Evolutionary conservation across 352 stramenopile genomes (phyloP).

Genomic region (Paralagenidium karlingii): DNA sequence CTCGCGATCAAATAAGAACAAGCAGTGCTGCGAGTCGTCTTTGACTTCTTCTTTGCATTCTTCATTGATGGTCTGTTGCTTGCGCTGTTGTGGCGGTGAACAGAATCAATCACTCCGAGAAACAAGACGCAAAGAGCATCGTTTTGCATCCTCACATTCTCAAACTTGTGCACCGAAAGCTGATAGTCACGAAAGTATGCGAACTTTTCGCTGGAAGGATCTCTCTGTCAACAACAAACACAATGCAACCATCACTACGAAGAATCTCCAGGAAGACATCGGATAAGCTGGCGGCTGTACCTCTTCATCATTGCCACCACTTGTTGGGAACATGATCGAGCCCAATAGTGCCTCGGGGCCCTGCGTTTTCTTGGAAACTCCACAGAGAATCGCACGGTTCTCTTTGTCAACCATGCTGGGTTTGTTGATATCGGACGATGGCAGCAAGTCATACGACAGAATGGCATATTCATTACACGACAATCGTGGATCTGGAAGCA

Average conservation of each 20-base stretch:
- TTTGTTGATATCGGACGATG: constrained; percentile 65
- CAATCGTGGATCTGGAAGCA: constrained; percentile 67
- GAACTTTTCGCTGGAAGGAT: constrained; percentile 52
- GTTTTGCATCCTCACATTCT: constrained; percentile 62
- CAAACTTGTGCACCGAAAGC: constrained; percentile 49
- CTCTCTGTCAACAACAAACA: constrained; percentile 8
- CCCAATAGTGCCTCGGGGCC: constrained; percentile 49
- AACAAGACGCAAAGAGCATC: no score
- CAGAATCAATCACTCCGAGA: constrained; percentile 3
- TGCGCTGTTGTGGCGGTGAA: neutral
- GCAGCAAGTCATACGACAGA: constrained; percentile 78
- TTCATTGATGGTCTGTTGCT: neutral
- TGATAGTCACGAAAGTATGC: constrained; percentile 74
- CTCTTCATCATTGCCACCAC: constrained; percentile 29
- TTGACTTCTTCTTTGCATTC: constrained; percentile 7
- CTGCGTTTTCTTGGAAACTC: constrained; percentile 54
- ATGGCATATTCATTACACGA: constrained; percentile 75
- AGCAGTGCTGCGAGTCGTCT: constrained; percentile 52
- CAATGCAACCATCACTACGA: neutral
- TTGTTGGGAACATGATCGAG: constrained; percentile 60
- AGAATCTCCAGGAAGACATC: neutral
- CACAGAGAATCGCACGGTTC: constrained; percentile 53
- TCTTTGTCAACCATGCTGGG: constrained; percentile 60
- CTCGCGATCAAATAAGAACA: constrained; percentile 70
- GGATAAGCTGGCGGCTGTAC: constrained; percentile 5